Evolutionary conservation across 2,329 filamentous ascomycete genomes (phyloP).

Genomic region (Apiospora kogelbergensis): DNA sequence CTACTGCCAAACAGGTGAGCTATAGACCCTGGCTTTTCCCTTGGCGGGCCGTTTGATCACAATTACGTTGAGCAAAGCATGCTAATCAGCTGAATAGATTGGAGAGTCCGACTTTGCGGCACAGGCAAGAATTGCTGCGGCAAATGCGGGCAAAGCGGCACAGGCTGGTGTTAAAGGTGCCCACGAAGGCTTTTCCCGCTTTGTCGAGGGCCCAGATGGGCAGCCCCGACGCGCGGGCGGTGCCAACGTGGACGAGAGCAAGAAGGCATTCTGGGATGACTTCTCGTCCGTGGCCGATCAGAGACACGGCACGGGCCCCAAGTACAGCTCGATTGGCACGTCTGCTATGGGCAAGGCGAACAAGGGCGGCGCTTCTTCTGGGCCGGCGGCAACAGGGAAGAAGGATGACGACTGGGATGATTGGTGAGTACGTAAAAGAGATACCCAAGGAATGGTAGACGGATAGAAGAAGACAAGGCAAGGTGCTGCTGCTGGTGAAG

Average conservation of each 20-base stretch:
- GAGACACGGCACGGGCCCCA: constrained; percentile 37
- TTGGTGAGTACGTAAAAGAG: constrained; percentile 41
- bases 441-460: constrained; percentile 9
- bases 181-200: constrained; percentile 77
- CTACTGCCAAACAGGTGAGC: constrained; percentile 81
- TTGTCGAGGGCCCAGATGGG: constrained; percentile 72
- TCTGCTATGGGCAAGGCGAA: constrained; percentile 58
- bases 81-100: constrained; percentile 51
- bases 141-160: constrained; percentile 66
- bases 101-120: constrained; percentile 77
- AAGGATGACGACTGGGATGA: constrained; percentile 65
- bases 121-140: constrained; percentile 61
- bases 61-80: not conserved
- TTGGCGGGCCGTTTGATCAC: not conserved
- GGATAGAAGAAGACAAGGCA: constrained; percentile 8
- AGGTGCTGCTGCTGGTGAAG: not conserved
- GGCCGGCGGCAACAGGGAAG: constrained; percentile 34
- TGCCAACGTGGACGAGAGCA: constrained; percentile 58
- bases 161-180: constrained; percentile 72
- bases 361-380: constrained; percentile 26
- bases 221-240: constrained; percentile 30
- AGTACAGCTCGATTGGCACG: constrained; percentile 55
- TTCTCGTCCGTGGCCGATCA: constrained; percentile 72
- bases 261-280: constrained; percentile 88
- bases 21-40: not conserved